Evolutionary conservation across 148 eudicot species (phyloP).

Genomic region (Vaccinium macrocarpon): DNA sequence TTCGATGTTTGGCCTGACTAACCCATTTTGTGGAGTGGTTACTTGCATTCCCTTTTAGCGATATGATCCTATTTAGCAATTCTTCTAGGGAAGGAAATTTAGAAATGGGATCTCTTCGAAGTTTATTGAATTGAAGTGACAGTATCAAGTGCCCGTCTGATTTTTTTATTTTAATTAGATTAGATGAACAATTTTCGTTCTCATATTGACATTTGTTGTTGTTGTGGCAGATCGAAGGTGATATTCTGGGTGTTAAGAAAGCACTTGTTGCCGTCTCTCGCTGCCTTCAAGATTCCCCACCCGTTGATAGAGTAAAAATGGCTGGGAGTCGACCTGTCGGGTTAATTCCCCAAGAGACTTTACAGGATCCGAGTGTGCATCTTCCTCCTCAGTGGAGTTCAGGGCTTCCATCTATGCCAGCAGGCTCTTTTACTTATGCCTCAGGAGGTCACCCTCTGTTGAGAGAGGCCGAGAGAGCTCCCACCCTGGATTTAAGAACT

Average conservation of each 20-base stretch:
- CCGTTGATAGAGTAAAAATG: constrained; percentile 29
- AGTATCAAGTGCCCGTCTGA: background rate
- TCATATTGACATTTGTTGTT: background rate
- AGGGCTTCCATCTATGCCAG: constrained; percentile 28
- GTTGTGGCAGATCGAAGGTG: constrained; percentile 67
- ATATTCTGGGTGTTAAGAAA: constrained; percentile 55
- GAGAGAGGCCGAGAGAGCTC: constrained; percentile 31
- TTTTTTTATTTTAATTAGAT: background rate
- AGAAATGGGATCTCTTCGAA: background rate
- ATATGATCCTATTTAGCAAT: background rate
- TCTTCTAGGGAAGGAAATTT: background rate
- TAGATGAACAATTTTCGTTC: background rate
- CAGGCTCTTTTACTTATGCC: constrained; percentile 34
- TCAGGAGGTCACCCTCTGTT: constrained; percentile 23
- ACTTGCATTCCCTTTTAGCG: background rate
- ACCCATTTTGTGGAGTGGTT: background rate
- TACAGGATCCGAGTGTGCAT: constrained; percentile 28
- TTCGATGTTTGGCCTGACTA: background rate
- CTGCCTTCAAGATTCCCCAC: constrained; percentile 57
- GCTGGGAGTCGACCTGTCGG: constrained; percentile 35
- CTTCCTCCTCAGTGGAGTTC: constrained; percentile 30
- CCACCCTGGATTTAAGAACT: constrained; percentile 24
- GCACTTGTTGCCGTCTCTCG: constrained; percentile 64
- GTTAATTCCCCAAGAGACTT: constrained; percentile 26
- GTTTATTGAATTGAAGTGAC: background rate